Evolutionary conservation across 129 eudicot genomes (phyloP).

Genomic region (Daucus carota): DNA sequence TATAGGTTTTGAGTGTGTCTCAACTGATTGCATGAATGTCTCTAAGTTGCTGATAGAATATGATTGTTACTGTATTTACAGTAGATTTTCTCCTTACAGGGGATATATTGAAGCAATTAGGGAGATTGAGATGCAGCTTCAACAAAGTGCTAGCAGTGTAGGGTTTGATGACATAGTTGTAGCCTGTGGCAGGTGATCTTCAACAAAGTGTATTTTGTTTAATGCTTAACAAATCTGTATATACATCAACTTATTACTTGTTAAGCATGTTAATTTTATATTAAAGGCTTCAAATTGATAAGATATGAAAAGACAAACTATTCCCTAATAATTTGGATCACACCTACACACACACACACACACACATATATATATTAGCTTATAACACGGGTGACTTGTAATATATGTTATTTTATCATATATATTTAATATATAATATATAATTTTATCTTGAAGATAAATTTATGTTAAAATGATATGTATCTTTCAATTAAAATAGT

Average conservation of each 20-base stretch:
- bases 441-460: too few relatives aligned
- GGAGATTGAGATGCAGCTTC: constrained; percentile 73
- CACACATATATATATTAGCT: too few relatives aligned
- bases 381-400: too few relatives aligned
- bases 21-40: not conserved
- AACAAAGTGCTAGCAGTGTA: constrained; percentile 17
- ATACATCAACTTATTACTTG: not conserved
- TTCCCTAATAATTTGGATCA: not conserved
- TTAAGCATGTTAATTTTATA: not conserved
- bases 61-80: constrained; percentile 8
- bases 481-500: too few relatives aligned
- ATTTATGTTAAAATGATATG: too few relatives aligned
- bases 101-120: constrained; percentile 92
- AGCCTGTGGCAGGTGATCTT: constrained; percentile 80
- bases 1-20: not conserved
- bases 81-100: constrained; percentile 33
- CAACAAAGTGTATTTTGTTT: not conserved
- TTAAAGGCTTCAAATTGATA: not conserved
- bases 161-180: constrained; percentile 82
- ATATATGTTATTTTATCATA: too few relatives aligned
- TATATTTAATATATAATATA: too few relatives aligned
- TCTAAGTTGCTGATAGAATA: not conserved
- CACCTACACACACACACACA: not conserved
- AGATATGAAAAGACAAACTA: not conserved
- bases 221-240: not conserved